phyloP scores from a whole-genome alignment of 306 rosid genomes.

The Canavalia gladiata region DNA sequence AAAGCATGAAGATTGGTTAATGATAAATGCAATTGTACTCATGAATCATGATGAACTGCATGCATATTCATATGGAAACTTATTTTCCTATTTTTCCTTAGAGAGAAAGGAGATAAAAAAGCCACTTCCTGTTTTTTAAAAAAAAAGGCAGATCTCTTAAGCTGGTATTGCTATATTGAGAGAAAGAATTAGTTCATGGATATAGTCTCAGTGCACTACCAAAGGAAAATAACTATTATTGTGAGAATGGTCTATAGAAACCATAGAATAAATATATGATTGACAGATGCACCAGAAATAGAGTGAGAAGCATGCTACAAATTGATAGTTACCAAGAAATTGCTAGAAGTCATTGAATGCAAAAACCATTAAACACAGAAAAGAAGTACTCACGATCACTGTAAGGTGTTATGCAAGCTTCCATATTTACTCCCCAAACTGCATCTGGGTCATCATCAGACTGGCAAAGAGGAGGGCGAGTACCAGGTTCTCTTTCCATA shows the following conservation, averaged over 20 bases:
- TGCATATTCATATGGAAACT: neutral
- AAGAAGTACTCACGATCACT: slow-evolving; percentile 73
- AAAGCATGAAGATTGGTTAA: slow-evolving; percentile 1
- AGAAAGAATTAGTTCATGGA: neutral
- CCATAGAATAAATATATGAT: slow-evolving; percentile 1
- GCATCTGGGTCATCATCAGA: slow-evolving; percentile 89
- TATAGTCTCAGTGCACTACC: neutral
- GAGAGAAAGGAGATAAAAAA: neutral
- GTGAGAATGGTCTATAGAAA: neutral
- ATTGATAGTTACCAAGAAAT: slow-evolving; percentile 22
- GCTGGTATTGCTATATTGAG: neutral
- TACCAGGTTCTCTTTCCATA: slow-evolving; percentile 77
- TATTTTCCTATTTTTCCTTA: neutral
- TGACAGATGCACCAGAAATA: neutral
- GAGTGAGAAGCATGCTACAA: neutral
- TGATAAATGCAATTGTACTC: neutral
- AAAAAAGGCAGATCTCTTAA: neutral
- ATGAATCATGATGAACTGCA: neutral
- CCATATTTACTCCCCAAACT: slow-evolving; percentile 89
- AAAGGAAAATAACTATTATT: neutral
- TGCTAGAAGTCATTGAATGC: slow-evolving; percentile 26
- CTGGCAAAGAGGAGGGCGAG: slow-evolving; percentile 89
- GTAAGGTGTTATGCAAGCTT: slow-evolving; percentile 86
- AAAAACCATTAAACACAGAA: slow-evolving; percentile 44
- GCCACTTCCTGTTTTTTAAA: neutral